Percentiles rank a stretch among this genome's conserved stretches.
phyloP scores from a whole-genome alignment of 768 basidiomycete genomes.

The Podaxis rugospora region DNA sequence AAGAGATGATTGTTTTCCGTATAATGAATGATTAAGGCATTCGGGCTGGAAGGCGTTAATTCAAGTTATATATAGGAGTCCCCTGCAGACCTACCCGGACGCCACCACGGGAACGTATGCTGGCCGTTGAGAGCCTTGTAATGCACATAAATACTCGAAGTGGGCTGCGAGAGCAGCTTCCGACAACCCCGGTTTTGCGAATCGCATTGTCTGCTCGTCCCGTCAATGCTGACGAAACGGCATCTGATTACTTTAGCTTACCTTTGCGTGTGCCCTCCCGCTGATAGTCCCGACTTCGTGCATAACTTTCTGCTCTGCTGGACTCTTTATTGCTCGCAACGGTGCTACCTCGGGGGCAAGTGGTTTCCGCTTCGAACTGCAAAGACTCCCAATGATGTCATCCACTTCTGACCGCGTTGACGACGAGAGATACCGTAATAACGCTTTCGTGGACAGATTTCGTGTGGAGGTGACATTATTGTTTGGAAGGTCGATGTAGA shows the following conservation, averaged over 20 bases:
- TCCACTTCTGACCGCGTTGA: conserved; percentile 45
- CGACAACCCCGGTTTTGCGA: conserved; percentile 41
- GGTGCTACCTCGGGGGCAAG: conserved; percentile 68
- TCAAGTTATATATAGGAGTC: not conserved
- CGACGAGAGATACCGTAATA: conserved; percentile 49
- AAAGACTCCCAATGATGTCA: conserved; percentile 48
- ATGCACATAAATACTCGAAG: conserved; percentile 84
- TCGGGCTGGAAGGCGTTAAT: conserved; percentile 46
- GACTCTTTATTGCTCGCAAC: conserved; percentile 76
- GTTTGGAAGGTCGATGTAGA: conserved; percentile 49
- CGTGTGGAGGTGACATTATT: conserved; percentile 40
- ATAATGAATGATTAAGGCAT: conserved; percentile 91
- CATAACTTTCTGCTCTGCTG: conserved; percentile 76
- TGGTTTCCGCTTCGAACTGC: conserved; percentile 37
- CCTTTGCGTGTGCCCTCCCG: conserved; percentile 79
- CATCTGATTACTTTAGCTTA: conserved; percentile 22
- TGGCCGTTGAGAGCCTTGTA: conserved; percentile 75
- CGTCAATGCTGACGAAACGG: not conserved
- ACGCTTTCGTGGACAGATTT: conserved; percentile 38
- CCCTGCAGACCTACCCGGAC: conserved; percentile 60
- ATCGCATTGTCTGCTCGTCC: conserved; percentile 72
- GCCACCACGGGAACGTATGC: conserved; percentile 99
- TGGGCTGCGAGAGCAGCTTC: conserved; percentile 56
- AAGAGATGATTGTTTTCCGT: conserved; percentile 85
- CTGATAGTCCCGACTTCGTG: conserved; percentile 84